Percentiles rank a stretch among this genome's conserved stretches.
These are phyloP conservation scores for Thuja plicata DNA, from an alignment of 83 land plant species.

Conservation along the genomic window DNA sequence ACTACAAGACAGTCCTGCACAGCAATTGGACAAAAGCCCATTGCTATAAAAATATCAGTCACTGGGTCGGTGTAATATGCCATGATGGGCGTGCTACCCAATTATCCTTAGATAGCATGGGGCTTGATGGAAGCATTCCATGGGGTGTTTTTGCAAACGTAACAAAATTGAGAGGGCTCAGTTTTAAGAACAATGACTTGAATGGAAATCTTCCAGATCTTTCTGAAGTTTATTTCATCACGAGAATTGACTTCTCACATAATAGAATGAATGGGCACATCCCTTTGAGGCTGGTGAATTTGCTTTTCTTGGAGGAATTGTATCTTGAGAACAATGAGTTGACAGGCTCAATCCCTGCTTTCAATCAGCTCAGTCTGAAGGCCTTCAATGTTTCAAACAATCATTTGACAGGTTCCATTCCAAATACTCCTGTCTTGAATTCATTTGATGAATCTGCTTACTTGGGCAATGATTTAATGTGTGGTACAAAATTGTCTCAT, in stretches of 20 bases:
- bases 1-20: background rate
- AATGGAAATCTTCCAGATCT: constrained; percentile 37
- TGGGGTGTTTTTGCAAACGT: constrained; percentile 12
- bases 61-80: constrained; percentile 45
- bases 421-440: constrained; percentile 19
- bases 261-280: constrained; percentile 35
- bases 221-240: constrained; percentile 15
- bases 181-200: constrained; percentile 25
- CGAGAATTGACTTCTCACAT: constrained; percentile 20
- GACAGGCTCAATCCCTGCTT: constrained; percentile 34
- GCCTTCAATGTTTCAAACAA: constrained; percentile 42
- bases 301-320: constrained; percentile 24
- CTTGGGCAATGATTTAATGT: constrained; percentile 18
- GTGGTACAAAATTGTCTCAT: background rate
- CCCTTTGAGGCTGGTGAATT: constrained; percentile 20
- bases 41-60: constrained; percentile 15
- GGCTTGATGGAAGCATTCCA: constrained; percentile 30
- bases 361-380: background rate
- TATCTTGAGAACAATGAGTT: constrained; percentile 39
- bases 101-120: constrained; percentile 22
- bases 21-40: background rate
- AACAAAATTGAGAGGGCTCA: constrained; percentile 18
- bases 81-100: constrained; percentile 23
- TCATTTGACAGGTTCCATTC: constrained; percentile 44
- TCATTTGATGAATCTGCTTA: constrained; percentile 13